Evolutionary conservation across 2,329 filamentous ascomycete genomes (phyloP), one percentile per base, ranked within the genome.

Genomic region (Exophiala lecanii-corni): DNA sequence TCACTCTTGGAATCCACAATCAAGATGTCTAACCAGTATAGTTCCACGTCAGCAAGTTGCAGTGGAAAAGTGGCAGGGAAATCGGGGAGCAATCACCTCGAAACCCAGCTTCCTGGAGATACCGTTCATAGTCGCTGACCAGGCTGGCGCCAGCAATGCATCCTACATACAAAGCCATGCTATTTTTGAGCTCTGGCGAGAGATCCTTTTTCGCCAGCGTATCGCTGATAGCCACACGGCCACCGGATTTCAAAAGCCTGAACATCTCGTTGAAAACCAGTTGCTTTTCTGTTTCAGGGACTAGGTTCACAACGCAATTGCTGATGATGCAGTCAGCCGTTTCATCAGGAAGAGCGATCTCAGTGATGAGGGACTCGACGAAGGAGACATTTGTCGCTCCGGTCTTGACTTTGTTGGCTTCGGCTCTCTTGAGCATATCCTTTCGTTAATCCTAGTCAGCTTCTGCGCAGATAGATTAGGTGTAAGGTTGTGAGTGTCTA

Each of bases 281-380:
- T 7, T 62, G 66, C 54, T 80, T 81, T 9, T 81, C 73, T 0
- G 45, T 42, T 7, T 61, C 56, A 0, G 75, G 76, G 1, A 81
- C 73, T 0, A 81, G 71, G 51, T 81, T 81, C 45, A 81, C 62
- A 15, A 79, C 77, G 45, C 79, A 83, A 60, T 83, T 83, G 49
- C 72, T 76, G 49, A 81, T 79, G 45, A 83, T 71, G 53, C 73
- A 75, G 59, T 81, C 68, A 10, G 69, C 73, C 15, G 56, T 70
- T 9, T 45, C 54, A 5, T 60, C 51, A 1, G 63, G 56, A 0
- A 80, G 60, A 10, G 37, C 30, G 16, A 79, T 71, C 4, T 61
- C 52, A 1, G 73, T 79, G 55, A 82, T 80, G 16, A 54, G 55
- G 2, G 67, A 63, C 45, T 77, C 60, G 42, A 79, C 51, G 43